Evolutionary conservation across 164 flowering plant genomes (phyloP).

Genomic region (Amborella trichopoda): DNA sequence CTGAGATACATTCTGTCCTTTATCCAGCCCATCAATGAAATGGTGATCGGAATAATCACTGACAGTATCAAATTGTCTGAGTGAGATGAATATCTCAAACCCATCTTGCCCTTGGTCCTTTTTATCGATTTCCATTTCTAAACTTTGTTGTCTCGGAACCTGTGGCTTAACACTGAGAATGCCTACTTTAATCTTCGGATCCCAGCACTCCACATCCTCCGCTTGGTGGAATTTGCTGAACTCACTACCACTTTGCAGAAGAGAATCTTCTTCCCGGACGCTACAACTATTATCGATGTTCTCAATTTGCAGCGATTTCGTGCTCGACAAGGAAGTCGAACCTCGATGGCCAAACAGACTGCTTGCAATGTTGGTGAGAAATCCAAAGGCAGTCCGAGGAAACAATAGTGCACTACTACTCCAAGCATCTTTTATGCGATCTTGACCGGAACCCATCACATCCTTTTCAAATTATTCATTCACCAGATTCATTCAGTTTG

Average conservation of each 20-base stretch:
- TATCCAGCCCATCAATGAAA: background rate
- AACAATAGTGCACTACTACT: slow-evolving; percentile 23
- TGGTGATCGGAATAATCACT: slow-evolving; percentile 7
- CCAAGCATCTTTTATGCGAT: slow-evolving; percentile 12
- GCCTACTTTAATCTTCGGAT: too few species aligned
- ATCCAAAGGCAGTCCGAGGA: slow-evolving; percentile 53
- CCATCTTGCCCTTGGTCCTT: too few species aligned
- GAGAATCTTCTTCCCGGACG: too few species aligned
- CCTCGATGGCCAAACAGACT: slow-evolving; percentile 38
- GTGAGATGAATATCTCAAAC: slow-evolving; percentile 1
- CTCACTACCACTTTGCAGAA: too few species aligned
- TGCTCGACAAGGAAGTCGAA: slow-evolving; percentile 25
- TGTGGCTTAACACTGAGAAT: too few species aligned
- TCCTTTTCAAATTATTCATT: slow-evolving; percentile 8
- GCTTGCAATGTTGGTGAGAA: slow-evolving; percentile 40
- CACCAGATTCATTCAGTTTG: too few species aligned
- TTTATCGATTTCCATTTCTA: slow-evolving; percentile 12
- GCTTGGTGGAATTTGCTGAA: too few species aligned
- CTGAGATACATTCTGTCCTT: background rate
- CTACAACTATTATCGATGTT: too few species aligned
- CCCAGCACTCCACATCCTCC: too few species aligned
- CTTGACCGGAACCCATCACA: slow-evolving; percentile 14
- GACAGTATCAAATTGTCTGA: slow-evolving; percentile 7
- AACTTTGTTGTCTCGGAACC: slow-evolving; percentile 4
- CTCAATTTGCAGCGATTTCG: too few species aligned